Evolutionary conservation across 2,329 filamentous ascomycete genomes (phyloP).

Genomic region (Apiospora pterosperma): DNA sequence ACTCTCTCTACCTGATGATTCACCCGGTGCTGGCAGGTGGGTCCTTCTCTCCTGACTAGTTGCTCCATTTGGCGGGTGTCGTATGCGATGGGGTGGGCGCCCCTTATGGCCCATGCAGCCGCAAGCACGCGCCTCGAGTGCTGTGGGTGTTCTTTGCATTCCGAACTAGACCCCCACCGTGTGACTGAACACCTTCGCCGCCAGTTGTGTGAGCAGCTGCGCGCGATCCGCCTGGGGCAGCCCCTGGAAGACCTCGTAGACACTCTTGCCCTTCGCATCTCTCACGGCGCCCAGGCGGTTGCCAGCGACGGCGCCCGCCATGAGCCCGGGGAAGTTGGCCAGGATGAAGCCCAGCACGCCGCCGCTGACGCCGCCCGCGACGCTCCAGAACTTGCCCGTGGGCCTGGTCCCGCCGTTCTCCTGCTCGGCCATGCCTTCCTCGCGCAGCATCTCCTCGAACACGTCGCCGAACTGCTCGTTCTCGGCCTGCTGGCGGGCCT

Average conservation of each 20-base stretch:
- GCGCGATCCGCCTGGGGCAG: constrained; percentile 80
- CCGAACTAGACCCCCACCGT: constrained; percentile 50
- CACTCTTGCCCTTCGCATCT: constrained; percentile 90
- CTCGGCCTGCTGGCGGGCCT: constrained; percentile 53
- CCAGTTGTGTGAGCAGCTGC: constrained; percentile 77
- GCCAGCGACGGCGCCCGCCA: constrained; percentile 89
- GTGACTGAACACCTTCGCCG: constrained; percentile 81
- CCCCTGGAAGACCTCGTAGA: constrained; percentile 86
- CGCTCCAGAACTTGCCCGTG: constrained; percentile 80
- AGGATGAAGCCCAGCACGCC: constrained; percentile 93
- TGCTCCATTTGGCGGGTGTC: not conserved
- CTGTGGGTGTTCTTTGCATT: not conserved
- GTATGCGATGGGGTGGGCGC: not conserved
- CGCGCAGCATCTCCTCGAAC: constrained; percentile 86
- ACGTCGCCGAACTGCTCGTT: constrained; percentile 83
- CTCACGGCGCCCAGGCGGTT: constrained; percentile 87
- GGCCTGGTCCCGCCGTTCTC: constrained; percentile 43
- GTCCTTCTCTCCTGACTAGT: not conserved
- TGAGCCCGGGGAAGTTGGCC: constrained; percentile 82
- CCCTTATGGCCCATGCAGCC: not conserved
- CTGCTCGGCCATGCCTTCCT: constrained; percentile 78
- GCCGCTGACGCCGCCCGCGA: constrained; percentile 82
- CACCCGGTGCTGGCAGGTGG: not conserved
- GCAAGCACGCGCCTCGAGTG: not conserved
- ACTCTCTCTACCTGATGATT: not conserved